A percentile compares a stretch with the other conserved stretches of the same genome.
Conservation (phyloP, 805 yeast species). For the Schizosaccharomyces octosporus region DNA sequence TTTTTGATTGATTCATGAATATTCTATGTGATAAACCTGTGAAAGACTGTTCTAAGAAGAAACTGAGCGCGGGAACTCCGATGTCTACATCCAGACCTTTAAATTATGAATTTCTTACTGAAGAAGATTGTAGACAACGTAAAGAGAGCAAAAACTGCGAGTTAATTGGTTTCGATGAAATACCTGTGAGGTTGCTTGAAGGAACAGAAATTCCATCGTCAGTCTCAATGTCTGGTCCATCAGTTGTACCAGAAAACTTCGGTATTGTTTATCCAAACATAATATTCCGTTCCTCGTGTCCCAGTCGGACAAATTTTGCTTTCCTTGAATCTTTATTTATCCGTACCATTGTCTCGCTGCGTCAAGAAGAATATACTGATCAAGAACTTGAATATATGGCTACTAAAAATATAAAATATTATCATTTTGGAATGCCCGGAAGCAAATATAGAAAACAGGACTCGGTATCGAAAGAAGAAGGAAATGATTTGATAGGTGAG, state of each 20-base stretch:
- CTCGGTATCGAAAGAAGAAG: slow-evolving; percentile 35
- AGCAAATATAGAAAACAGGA: neutral
- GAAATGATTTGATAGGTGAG: too few species aligned
- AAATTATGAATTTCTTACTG: too few species aligned
- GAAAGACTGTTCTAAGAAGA: too few species aligned
- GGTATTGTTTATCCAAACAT: slow-evolving; percentile 44
- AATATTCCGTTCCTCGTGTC: slow-evolving; percentile 75
- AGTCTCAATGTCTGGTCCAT: neutral
- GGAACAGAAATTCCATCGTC: neutral
- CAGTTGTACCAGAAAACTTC: slow-evolving; percentile 56
- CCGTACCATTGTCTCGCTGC: slow-evolving; percentile 31
- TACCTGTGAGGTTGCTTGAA: too few species aligned
- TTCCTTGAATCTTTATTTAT: slow-evolving; percentile 39
- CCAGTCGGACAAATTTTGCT: slow-evolving; percentile 56
- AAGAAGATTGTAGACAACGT: too few species aligned
- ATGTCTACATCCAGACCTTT: too few species aligned
- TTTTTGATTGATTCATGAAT: too few species aligned
- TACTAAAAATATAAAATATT: slow-evolving; percentile 37
- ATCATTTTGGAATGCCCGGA: slow-evolving; percentile 82
- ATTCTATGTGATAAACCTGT: too few species aligned
- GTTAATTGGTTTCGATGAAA: too few species aligned
- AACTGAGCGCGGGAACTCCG: too few species aligned
- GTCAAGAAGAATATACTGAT: slow-evolving; percentile 52
- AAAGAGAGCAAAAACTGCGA: too few species aligned
- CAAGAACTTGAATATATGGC: slow-evolving; percentile 43